Percentiles rank a stretch among this genome's conserved stretches.
These are phyloP conservation scores for Pulveroboletus sp. DNA, from an alignment of 768 basidiomycete species.

Conservation along the genomic window DNA sequence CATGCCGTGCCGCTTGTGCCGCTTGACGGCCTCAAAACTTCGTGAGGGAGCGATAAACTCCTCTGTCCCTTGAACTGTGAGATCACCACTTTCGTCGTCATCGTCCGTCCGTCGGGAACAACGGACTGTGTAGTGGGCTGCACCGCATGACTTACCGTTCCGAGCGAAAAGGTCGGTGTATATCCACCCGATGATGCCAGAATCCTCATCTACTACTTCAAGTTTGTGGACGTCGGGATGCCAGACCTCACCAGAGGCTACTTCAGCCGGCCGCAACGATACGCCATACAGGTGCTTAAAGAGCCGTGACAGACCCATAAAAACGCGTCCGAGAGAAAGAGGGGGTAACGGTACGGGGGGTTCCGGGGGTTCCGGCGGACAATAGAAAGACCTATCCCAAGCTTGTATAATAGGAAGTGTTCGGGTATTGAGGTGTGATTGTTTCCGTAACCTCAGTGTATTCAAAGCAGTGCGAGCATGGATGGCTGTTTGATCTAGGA, in stretches of 20 bases:
- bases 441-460: constrained; percentile 65
- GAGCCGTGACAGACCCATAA: constrained; percentile 86
- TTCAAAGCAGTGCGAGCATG: constrained; percentile 71
- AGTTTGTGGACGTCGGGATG: constrained; percentile 84
- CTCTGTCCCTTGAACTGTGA: constrained; percentile 37
- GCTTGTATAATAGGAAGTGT: constrained; percentile 68
- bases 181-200: constrained; percentile 87
- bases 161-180: constrained; percentile 90
- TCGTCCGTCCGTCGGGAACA: constrained; percentile 91
- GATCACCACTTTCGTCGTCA: constrained; percentile 74
- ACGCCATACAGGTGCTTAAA: constrained; percentile 88
- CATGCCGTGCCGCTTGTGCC: constrained; percentile 53
- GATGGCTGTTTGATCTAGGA: constrained; percentile 76
- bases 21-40: constrained; percentile 61
- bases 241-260: constrained; percentile 82
- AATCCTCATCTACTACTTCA: constrained; percentile 86
- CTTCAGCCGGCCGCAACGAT: constrained; percentile 64
- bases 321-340: constrained; percentile 84
- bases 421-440: constrained; percentile 57
- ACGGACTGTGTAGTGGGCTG: constrained; percentile 96
- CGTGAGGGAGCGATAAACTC: constrained; percentile 43
- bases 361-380: constrained; percentile 70
- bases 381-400: constrained; percentile 98
- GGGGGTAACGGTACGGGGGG: constrained; percentile 70
- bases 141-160: constrained; percentile 80